Conservation (phyloP, 2,329 filamentous ascomycete genomes). For the Pseudogymnoascus sp. region DNA sequence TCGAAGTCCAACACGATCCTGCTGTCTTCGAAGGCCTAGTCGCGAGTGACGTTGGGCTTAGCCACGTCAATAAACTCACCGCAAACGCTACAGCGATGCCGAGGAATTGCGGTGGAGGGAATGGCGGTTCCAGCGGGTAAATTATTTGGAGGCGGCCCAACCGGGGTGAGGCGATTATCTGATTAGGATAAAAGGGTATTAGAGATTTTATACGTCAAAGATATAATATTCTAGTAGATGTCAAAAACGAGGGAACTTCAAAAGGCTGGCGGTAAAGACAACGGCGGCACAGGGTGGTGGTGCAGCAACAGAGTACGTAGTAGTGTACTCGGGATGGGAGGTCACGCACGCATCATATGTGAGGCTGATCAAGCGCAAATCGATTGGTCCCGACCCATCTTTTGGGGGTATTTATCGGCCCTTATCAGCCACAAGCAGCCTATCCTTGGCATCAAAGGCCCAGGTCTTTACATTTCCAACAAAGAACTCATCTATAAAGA, state of each 20-base stretch:
- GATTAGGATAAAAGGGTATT: neutral
- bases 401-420: constrained; percentile 6
- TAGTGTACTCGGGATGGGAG: constrained; percentile 4
- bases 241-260: neutral
- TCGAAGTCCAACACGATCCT: neutral
- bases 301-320: neutral
- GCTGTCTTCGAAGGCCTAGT: neutral
- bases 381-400: constrained; percentile 4
- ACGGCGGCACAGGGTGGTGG: neutral
- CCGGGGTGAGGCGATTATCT: constrained; percentile 1
- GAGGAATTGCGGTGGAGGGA: constrained; percentile 7
- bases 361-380: constrained; percentile 6
- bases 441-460: neutral
- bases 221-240: neutral
- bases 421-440: neutral
- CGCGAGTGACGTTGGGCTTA: neutral
- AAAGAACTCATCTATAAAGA: neutral
- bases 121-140: neutral
- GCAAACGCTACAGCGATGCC: neutral
- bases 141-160: neutral
- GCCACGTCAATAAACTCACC: constrained; percentile 1
- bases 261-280: neutral
- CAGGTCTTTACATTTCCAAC: neutral
- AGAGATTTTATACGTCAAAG: constrained; percentile 1
- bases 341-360: constrained; percentile 8